phyloP scores from a whole-genome alignment of 139 green algal species.

The Volvox africanus region DNA sequence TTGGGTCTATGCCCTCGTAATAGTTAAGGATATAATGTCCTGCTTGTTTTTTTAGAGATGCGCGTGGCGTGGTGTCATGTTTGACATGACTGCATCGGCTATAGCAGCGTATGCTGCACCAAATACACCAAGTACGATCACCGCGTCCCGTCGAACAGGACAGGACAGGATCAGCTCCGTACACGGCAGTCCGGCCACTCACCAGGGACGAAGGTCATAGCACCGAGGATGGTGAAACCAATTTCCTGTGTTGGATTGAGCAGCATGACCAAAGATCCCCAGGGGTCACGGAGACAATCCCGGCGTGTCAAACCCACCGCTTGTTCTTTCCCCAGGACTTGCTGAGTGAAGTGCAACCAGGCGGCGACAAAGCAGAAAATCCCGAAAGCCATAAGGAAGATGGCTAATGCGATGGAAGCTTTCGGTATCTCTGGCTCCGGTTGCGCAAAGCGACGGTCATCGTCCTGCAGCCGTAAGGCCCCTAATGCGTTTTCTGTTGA shows the following conservation, averaged over 20 bases:
- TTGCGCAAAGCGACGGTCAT: conserved; percentile 16
- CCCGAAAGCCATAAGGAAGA: conserved; percentile 62
- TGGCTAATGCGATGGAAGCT: conserved; percentile 54
- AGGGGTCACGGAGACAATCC: too few relatives aligned
- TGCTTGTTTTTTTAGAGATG: too few relatives aligned
- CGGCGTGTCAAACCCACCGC: conserved; percentile 53
- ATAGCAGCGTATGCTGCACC: too few relatives aligned
- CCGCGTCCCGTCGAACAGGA: too few relatives aligned
- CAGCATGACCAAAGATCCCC: not conserved
- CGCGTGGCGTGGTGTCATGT: too few relatives aligned
- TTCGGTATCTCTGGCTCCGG: conserved; percentile 33
- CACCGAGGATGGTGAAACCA: conserved; percentile 62
- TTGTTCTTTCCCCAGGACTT: conserved; percentile 65
- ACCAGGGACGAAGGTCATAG: conserved; percentile 65
- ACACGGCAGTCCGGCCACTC: not conserved
- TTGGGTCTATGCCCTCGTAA: too few relatives aligned
- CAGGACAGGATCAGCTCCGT: too few relatives aligned
- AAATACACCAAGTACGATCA: too few relatives aligned
- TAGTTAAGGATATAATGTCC: too few relatives aligned
- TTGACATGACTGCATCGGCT: too few relatives aligned
- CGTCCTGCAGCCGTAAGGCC: conserved; percentile 7
- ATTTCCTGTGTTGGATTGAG: conserved; percentile 54
- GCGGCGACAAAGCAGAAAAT: conserved; percentile 57
- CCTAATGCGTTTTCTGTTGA: not conserved
- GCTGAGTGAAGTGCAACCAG: conserved; percentile 69